phyloP scores from a whole-genome alignment of 1,284 basidiomycete genomes.

The Leccinum glutinopallens region DNA sequence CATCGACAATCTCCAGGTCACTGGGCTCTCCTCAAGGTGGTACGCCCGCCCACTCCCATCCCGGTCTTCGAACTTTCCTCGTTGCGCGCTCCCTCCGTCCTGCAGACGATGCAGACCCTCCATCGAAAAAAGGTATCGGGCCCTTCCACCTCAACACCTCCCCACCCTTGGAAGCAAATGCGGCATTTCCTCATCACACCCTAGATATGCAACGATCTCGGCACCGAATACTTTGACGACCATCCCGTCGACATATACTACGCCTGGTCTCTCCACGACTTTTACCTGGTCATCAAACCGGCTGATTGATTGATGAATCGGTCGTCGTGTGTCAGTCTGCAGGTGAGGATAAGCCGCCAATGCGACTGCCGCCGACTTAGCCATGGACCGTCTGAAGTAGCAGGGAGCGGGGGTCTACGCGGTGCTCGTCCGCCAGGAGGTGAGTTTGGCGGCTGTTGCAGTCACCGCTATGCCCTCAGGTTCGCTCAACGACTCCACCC shows the following conservation, averaged over 20 bases:
- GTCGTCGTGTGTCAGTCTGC: no score
- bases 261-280: constrained; percentile 43
- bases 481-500: constrained; percentile 49
- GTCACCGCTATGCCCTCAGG: constrained; percentile 43
- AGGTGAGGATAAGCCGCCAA: no score
- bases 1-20: constrained; percentile 52
- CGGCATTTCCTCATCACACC: constrained; percentile 56
- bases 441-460: constrained; percentile 17
- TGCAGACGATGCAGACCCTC: constrained; percentile 18
- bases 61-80: constrained; percentile 50
- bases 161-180: constrained; percentile 21
- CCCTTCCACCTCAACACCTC: constrained; percentile 69
- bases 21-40: constrained; percentile 76
- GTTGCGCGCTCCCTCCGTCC: constrained; percentile 19
- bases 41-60: constrained; percentile 56
- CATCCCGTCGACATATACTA: constrained; percentile 50
- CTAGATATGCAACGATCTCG: constrained; percentile 78
- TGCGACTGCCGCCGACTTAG: no score
- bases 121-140: constrained; percentile 43
- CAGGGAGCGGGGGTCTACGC: no score
- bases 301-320: no score
- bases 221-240: constrained; percentile 50
- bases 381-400: no score
- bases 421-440: no score
- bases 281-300: constrained; percentile 20